phyloP scores from a whole-genome alignment of 169 alveolate species.

The Cryptosporidium sp. region DNA sequence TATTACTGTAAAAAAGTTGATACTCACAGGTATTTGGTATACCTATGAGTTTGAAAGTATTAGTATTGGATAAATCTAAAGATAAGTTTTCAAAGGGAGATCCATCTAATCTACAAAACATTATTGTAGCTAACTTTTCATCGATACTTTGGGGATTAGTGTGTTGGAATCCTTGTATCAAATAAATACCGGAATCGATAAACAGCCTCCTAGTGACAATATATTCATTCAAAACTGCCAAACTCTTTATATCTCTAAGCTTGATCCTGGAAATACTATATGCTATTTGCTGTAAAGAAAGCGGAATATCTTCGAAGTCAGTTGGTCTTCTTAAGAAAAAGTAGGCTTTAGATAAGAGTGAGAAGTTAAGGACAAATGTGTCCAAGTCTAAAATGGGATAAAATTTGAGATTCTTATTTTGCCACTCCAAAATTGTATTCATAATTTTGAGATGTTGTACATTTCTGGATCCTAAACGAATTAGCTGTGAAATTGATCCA shows the following conservation, averaged over 20 bases:
- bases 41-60: not conserved
- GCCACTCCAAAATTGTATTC: constrained; percentile 12
- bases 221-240: constrained; percentile 19
- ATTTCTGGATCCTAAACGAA: constrained; percentile 18
- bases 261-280: constrained; percentile 25
- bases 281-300: constrained; percentile 40
- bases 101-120: constrained; percentile 47
- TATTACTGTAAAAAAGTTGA: not conserved
- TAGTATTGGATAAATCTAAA: not conserved
- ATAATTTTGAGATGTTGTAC: constrained; percentile 5
- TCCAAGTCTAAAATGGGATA: constrained; percentile 4
- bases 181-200: constrained; percentile 21
- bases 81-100: constrained; percentile 9
- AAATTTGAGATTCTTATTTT: not conserved
- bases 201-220: constrained; percentile 31
- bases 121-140: not conserved
- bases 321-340: constrained; percentile 32
- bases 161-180: constrained; percentile 29
- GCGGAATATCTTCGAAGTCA: constrained; percentile 44
- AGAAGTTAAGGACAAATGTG: constrained; percentile 19
- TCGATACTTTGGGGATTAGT: not conserved
- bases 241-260: constrained; percentile 9
- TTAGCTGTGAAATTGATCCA: constrained; percentile 40
- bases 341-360: constrained; percentile 39
- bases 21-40: constrained; percentile 55